A percentile compares a stretch with the other conserved stretches of the same genome.
These are phyloP conservation scores for Fusarium paranaense DNA, from an alignment of 2,329 filamentous ascomycete species.

Conservation along the genomic window DNA sequence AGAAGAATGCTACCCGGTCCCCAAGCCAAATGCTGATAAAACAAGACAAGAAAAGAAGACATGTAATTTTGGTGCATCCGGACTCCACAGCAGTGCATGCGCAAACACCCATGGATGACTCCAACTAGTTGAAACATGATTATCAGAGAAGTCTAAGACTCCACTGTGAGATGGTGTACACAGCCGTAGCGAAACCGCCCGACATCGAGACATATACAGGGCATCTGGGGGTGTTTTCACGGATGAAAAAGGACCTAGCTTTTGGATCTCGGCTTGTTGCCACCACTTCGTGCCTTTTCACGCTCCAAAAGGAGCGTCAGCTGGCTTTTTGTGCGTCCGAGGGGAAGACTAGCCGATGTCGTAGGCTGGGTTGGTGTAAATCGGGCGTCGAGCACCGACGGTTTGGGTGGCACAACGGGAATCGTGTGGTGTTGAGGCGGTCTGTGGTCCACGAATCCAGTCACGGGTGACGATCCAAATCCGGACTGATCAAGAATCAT, in stretches of 20 bases:
- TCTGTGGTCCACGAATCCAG: slow-evolving; percentile 30
- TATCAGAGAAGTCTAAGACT: slow-evolving; percentile 1
- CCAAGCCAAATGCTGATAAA: slow-evolving; percentile 5
- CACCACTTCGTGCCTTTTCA: slow-evolving; percentile 55
- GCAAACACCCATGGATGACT: neutral
- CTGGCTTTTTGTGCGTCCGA: slow-evolving; percentile 71
- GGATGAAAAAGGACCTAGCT: slow-evolving; percentile 37
- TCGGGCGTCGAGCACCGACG: slow-evolving; percentile 50
- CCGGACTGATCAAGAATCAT: slow-evolving; percentile 58
- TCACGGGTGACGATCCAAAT: slow-evolving; percentile 46
- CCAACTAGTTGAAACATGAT: slow-evolving; percentile 1
- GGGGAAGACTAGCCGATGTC: slow-evolving; percentile 57
- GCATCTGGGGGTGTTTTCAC: slow-evolving; percentile 2
- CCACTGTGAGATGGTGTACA: slow-evolving; percentile 9
- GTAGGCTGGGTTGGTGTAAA: slow-evolving; percentile 64
- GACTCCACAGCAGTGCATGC: slow-evolving; percentile 19
- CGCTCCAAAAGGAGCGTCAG: slow-evolving; percentile 68
- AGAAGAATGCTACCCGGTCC: neutral
- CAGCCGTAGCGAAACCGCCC: slow-evolving; percentile 4
- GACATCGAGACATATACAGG: slow-evolving; percentile 17
- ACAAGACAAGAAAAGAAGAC: neutral
- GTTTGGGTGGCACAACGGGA: slow-evolving; percentile 31
- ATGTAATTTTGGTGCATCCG: slow-evolving; percentile 10
- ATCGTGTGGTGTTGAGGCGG: slow-evolving; percentile 42
- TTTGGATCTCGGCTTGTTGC: slow-evolving; percentile 44